These are phyloP conservation scores for Melampsora americana DNA, from an alignment of 1,284 basidiomycete species.

Conservation along the genomic window DNA sequence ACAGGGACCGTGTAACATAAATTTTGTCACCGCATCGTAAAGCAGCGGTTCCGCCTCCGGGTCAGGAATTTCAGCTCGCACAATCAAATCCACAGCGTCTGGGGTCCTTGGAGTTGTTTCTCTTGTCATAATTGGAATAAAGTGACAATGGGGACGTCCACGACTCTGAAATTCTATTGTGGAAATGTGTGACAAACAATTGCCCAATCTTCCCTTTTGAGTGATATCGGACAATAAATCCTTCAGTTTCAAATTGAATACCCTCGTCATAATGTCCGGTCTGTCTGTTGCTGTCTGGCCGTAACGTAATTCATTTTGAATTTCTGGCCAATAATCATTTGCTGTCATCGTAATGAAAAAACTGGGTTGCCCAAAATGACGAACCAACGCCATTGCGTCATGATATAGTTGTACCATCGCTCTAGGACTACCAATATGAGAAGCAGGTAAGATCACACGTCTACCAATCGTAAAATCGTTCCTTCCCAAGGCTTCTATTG, in stretches of 20 bases:
- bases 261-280: neutral
- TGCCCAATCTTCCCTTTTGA: neutral
- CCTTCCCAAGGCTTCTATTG: neutral
- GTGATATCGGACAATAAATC: neutral
- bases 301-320: constrained; percentile 40
- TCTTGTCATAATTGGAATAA: neutral
- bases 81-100: too few species aligned
- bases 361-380: constrained; percentile 51
- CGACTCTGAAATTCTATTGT: neutral
- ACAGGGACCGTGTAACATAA: constrained; percentile 6
- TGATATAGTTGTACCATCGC: too few species aligned
- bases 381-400: constrained; percentile 55
- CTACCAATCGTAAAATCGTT: constrained; percentile 33
- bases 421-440: constrained; percentile 54
- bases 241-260: constrained; percentile 5
- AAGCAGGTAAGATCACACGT: constrained; percentile 53
- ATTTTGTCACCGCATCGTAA: neutral
- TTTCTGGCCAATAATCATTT: constrained; percentile 57
- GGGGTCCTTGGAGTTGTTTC: neutral
- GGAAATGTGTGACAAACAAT: too few species aligned
- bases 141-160: neutral
- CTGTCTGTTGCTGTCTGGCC: neutral
- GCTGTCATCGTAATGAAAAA: constrained; percentile 57
- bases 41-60: neutral
- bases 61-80: neutral